Evolutionary conservation across 2,329 filamentous ascomycete genomes (phyloP).

Genomic region (Calonectria pteridis): DNA sequence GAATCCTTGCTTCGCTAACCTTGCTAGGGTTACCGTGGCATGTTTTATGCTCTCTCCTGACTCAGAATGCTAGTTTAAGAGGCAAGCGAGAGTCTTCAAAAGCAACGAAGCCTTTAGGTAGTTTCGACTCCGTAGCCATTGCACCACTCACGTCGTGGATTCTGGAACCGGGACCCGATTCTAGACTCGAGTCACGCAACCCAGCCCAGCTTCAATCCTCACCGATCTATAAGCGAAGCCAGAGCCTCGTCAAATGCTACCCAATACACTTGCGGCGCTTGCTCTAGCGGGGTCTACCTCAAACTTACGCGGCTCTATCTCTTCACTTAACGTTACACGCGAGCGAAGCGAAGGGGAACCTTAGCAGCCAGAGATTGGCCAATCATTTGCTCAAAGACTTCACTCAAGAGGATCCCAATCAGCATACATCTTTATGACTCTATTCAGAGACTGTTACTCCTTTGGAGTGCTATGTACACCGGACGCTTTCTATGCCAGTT

Average conservation of each 20-base stretch:
- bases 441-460: slow-evolving; percentile 37
- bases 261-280: neutral
- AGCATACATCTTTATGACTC: slow-evolving; percentile 16
- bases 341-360: neutral
- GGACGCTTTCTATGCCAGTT: slow-evolving; percentile 31
- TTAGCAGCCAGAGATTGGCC: neutral
- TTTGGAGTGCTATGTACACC: slow-evolving; percentile 36
- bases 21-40: slow-evolving; percentile 16
- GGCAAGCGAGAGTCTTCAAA: slow-evolving; percentile 1
- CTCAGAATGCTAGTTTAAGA: neutral
- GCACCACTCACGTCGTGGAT: neutral
- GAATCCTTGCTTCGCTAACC: neutral
- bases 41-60: neutral
- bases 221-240: neutral
- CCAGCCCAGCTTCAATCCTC: neutral
- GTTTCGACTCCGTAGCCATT: neutral
- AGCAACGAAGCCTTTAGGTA: neutral
- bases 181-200: neutral
- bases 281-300: neutral
- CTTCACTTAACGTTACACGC: neutral
- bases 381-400: neutral
- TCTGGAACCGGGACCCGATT: neutral
- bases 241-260: neutral
- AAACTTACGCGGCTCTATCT: neutral
- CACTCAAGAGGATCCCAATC: neutral